phyloP scores from a whole-genome alignment of 108 stramenopile species.

The Licmophora abbreviata region DNA sequence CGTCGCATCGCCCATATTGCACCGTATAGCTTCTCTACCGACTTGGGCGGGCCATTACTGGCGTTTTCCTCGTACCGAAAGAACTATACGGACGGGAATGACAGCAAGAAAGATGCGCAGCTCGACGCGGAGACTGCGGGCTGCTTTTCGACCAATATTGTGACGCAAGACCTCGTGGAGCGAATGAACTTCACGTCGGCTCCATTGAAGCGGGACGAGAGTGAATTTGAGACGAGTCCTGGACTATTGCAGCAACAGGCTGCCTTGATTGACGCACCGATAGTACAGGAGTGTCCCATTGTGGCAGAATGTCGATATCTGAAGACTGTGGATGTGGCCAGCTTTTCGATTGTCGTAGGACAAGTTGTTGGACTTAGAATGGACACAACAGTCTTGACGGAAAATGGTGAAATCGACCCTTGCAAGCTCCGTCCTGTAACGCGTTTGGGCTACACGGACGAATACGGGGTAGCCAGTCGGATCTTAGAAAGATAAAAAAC shows the following conservation, averaged over 20 bases:
- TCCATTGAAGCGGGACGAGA: neutral
- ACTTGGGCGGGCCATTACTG: neutral
- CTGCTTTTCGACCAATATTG: neutral
- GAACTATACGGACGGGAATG: neutral
- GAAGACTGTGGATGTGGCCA: neutral
- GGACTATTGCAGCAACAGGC: neutral
- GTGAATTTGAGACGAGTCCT: neutral
- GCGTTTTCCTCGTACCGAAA: neutral
- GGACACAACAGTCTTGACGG: neutral
- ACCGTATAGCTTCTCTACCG: conserved; percentile 1
- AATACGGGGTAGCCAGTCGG: neutral
- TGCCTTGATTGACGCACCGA: neutral
- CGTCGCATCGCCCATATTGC: neutral
- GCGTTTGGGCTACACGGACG: neutral
- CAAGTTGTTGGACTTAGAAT: neutral
- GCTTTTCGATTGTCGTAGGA: neutral
- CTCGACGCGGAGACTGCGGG: neutral
- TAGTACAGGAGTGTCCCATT: neutral
- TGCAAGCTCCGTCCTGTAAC: neutral
- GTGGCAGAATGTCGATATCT: neutral
- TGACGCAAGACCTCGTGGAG: neutral
- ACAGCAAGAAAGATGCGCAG: conserved; percentile 1
- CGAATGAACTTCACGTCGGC: neutral
- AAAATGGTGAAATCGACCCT: neutral
- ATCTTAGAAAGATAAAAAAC: too few relatives aligned